A percentile compares a stretch with the other conserved stretches of the same genome.
phyloP scores from a whole-genome alignment of 1,284 basidiomycete species.

The Blastosporella zonata region DNA sequence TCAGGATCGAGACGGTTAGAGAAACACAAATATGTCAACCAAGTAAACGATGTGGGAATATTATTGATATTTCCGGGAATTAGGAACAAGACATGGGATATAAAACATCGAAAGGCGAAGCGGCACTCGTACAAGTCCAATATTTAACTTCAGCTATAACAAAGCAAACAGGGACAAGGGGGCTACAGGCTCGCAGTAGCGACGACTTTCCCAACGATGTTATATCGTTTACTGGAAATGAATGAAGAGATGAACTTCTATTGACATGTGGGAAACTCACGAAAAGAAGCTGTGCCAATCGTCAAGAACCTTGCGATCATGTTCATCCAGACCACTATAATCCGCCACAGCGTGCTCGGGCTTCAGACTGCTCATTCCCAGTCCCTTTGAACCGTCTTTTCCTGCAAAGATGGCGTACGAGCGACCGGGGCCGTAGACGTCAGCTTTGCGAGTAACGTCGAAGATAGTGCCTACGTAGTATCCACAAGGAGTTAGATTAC shows the following conservation, averaged over 20 bases:
- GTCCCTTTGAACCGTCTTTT: slow-evolving; percentile 83
- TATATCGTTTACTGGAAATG: slow-evolving; percentile 70
- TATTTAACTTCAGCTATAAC: not conserved
- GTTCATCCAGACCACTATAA: slow-evolving; percentile 74
- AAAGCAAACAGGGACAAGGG: not conserved
- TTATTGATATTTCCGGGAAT: slow-evolving; percentile 4
- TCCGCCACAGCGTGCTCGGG: slow-evolving; percentile 87
- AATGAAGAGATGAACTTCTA: not conserved
- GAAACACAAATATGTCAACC: no score
- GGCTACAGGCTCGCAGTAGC: slow-evolving; percentile 16
- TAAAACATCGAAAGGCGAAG: not conserved
- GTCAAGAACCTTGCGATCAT: slow-evolving; percentile 81
- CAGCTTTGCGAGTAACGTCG: slow-evolving; percentile 77
- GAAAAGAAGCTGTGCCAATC: slow-evolving; percentile 83
- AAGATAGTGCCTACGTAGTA: slow-evolving; percentile 75
- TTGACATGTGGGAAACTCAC: slow-evolving; percentile 28
- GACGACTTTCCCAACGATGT: slow-evolving; percentile 62
- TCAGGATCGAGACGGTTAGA: no score
- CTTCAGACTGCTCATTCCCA: slow-evolving; percentile 87
- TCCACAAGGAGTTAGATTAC: not conserved
- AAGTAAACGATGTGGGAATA: not conserved
- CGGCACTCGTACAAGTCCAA: not conserved
- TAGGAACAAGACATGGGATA: slow-evolving; percentile 2
- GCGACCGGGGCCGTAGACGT: slow-evolving; percentile 76
- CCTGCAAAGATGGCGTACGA: slow-evolving; percentile 81